Percentiles rank a stretch among this genome's conserved stretches.
Conservation (phyloP, 2,329 filamentous ascomycete genomes). For the Aspergillus arachidicola region DNA sequence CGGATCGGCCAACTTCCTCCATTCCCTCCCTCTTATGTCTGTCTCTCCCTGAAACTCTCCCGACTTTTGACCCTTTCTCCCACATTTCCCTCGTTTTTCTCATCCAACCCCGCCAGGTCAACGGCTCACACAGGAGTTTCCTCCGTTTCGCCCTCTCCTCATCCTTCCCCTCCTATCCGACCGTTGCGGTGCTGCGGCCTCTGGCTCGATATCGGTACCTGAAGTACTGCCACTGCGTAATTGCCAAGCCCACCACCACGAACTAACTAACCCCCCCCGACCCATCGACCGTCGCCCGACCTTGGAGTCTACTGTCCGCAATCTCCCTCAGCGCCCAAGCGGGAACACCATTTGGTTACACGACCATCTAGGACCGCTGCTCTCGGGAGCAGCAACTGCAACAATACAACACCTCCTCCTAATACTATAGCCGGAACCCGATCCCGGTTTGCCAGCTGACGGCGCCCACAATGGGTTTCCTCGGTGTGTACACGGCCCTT, state of each 20-base stretch:
- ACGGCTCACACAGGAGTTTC: not conserved
- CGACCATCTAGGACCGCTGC: slow-evolving; percentile 7
- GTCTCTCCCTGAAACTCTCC: not conserved
- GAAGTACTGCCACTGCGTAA: slow-evolving; percentile 6
- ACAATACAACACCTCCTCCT: not conserved
- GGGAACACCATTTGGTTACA: not conserved
- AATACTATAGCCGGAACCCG: slow-evolving; percentile 7
- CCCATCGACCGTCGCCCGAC: slow-evolving; percentile 19
- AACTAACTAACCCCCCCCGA: slow-evolving; percentile 15
- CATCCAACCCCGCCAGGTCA: not conserved
- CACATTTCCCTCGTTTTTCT: not conserved
- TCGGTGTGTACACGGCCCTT: slow-evolving; percentile 85
- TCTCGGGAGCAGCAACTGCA: not conserved
- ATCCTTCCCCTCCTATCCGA: not conserved
- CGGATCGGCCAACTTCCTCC: not conserved
- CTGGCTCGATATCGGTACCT: slow-evolving; percentile 1
- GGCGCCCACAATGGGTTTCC: slow-evolving; percentile 72
- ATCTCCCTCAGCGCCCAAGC: slow-evolving; percentile 2
- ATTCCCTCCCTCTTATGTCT: not conserved
- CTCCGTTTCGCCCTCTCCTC: not conserved
- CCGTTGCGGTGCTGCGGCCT: not conserved
- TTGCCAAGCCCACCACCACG: slow-evolving; percentile 6
- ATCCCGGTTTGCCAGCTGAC: slow-evolving; percentile 14
- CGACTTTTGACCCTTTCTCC: not conserved
- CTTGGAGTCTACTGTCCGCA: slow-evolving; percentile 12